These are phyloP conservation scores for Rhododendron griersonianum DNA, from an alignment of 148 eudicot species.

Conservation along the genomic window DNA sequence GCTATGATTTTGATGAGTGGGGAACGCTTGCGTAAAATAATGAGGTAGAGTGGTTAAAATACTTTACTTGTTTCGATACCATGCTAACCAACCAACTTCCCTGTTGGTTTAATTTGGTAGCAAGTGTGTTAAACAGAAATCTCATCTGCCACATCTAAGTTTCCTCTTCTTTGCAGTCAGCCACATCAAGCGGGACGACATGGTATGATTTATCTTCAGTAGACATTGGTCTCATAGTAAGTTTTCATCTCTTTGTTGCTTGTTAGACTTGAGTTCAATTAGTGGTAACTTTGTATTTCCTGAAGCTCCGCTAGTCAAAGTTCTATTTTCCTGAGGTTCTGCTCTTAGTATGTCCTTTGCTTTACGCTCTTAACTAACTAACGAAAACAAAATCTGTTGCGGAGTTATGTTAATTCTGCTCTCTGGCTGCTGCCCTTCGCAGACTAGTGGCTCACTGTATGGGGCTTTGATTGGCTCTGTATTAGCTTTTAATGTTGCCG, in stretches of 20 bases:
- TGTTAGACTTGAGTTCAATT: neutral
- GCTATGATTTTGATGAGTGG: neutral
- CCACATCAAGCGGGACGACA: slow-evolving; percentile 63
- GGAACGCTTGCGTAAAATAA: neutral
- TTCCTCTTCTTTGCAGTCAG: slow-evolving; percentile 57
- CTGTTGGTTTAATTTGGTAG: neutral
- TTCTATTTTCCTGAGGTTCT: neutral
- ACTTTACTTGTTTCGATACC: neutral
- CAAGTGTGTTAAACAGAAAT: neutral
- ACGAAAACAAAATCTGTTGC: neutral
- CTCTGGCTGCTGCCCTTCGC: slow-evolving; percentile 21
- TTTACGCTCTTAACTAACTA: neutral
- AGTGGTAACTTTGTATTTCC: neutral
- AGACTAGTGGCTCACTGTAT: slow-evolving; percentile 96
- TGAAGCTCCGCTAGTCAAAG: neutral
- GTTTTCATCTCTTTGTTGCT: slow-evolving; percentile 22
- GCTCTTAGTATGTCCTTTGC: neutral
- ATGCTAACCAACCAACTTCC: neutral
- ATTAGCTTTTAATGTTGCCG: slow-evolving; percentile 85
- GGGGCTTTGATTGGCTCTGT: slow-evolving; percentile 91
- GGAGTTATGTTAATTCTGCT: neutral
- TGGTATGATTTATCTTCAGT: slow-evolving; percentile 88
- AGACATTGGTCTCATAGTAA: slow-evolving; percentile 84
- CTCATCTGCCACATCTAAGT: neutral
- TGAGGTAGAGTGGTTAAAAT: neutral